Evolutionary conservation across 176 grass and related monocot species (phyloP).

Genomic region (Oropetium thomaeum): DNA sequence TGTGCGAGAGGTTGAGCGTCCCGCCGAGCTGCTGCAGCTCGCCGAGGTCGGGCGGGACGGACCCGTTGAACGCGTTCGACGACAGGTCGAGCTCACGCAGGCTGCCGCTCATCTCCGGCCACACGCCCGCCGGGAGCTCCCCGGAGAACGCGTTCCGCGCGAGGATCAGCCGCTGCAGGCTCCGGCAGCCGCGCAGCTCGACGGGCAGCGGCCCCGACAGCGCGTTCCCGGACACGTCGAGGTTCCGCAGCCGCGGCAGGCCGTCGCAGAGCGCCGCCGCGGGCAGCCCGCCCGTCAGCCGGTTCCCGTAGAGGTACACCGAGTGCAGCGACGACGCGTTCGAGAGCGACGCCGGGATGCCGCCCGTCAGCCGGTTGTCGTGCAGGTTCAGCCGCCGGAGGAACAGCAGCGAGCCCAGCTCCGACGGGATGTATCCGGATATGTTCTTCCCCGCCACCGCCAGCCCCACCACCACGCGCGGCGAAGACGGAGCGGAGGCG

Average conservation of each 20-base stretch:
- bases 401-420: conserved; percentile 78
- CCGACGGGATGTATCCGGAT: conserved; percentile 76
- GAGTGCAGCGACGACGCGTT: conserved; percentile 92
- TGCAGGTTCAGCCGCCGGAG: conserved; percentile 91
- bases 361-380: conserved; percentile 59
- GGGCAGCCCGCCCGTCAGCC: conserved; percentile 57
- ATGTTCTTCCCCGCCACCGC: conserved; percentile 80
- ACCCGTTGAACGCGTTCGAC: conserved; percentile 65
- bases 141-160: conserved; percentile 51
- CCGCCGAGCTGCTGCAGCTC: conserved; percentile 51
- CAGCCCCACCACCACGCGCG: conserved; percentile 67
- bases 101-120: conserved; percentile 55
- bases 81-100: conserved; percentile 85
- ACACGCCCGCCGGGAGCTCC: conserved; percentile 58
- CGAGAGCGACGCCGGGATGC: conserved; percentile 51
- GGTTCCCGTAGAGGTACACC: conserved; percentile 73
- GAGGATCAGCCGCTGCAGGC: conserved; percentile 64
- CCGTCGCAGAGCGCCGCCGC: conserved; percentile 49
- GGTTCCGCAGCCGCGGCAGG: conserved; percentile 68
- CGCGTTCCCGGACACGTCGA: conserved; percentile 77
- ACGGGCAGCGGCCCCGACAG: conserved; percentile 48
- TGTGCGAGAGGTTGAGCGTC: conserved; percentile 82
- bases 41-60: conserved; percentile 72
- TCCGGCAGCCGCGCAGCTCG: conserved; percentile 59
- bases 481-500: conserved; percentile 22